These are phyloP conservation scores for Backusella tarrabulga DNA, from an alignment of 192 early-diverging fungal genomes.

Conservation along the genomic window DNA sequence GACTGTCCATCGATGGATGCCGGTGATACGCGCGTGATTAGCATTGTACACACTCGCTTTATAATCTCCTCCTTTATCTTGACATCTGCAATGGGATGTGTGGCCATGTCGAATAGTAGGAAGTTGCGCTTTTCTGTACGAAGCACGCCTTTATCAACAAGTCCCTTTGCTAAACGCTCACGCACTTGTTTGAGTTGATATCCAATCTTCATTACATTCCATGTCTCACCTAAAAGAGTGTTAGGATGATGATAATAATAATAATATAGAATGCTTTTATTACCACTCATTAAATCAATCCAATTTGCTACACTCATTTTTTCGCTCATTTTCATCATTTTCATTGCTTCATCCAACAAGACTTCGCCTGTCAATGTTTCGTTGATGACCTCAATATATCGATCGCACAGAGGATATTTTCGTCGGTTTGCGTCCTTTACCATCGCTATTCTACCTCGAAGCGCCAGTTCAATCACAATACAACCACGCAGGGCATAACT, in stretches of 20 bases:
- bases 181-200: conserved; percentile 97
- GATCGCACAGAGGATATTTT: conserved; percentile 68
- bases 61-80: conserved; percentile 85
- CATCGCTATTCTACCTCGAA: conserved; percentile 85
- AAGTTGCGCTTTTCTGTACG: conserved; percentile 96
- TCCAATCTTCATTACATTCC: conserved; percentile 95
- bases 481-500: conserved; percentile 93
- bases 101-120: conserved; percentile 94
- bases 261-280: not conserved
- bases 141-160: conserved; percentile 95
- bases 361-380: conserved; percentile 87
- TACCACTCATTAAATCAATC: conserved; percentile 97
- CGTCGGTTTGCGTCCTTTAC: conserved; percentile 78
- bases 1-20: conserved; percentile 49
- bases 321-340: conserved; percentile 80
- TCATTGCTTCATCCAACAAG: conserved; percentile 89
- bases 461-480: conserved; percentile 93
- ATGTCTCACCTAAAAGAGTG: conserved; percentile 81
- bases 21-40: conserved; percentile 69
- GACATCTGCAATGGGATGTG: conserved; percentile 88
- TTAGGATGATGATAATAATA: not conserved
- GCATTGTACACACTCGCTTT: conserved; percentile 70
- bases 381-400: conserved; percentile 81
- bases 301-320: conserved; percentile 80
- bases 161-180: conserved; percentile 90